phyloP scores from a whole-genome alignment of 1,139 yeast genomes.

The Geotrichum histeridarum region DNA sequence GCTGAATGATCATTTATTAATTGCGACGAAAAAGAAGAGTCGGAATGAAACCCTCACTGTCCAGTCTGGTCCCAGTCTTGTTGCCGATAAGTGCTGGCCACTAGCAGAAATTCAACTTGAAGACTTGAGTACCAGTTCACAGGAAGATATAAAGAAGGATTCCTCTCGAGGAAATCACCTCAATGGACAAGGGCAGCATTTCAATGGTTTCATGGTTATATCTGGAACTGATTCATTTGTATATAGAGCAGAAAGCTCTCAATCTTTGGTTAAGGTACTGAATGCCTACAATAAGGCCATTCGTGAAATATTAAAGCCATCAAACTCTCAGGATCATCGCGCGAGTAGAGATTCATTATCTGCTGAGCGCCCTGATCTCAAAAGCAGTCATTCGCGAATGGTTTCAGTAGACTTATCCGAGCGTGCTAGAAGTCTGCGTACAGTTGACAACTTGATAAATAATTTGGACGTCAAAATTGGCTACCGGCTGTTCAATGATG shows the following conservation, averaged over 20 bases:
- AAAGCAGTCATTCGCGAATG: constrained; percentile 10
- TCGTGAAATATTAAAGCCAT: neutral
- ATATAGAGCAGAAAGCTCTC: constrained; percentile 1
- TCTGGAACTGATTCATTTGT: constrained; percentile 6
- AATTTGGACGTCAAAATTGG: constrained; percentile 63
- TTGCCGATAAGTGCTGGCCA: constrained; percentile 79
- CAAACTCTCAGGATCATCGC: neutral
- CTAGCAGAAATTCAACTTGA: constrained; percentile 53
- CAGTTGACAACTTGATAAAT: constrained; percentile 57
- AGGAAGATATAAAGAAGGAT: neutral
- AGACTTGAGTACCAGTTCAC: constrained; percentile 32
- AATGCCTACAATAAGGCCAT: neutral
- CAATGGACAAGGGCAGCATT: constrained; percentile 34
- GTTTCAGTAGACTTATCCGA: constrained; percentile 20
- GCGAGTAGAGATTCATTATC: neutral
- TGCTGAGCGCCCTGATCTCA: constrained; percentile 3
- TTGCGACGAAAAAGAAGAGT: constrained; percentile 60
- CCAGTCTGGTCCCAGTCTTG: constrained; percentile 38
- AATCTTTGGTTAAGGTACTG: neutral
- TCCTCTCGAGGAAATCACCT: neutral
- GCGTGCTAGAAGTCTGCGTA: constrained; percentile 38
- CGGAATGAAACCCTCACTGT: constrained; percentile 23
- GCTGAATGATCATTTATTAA: constrained; percentile 67
- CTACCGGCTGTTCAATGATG: constrained; percentile 51
- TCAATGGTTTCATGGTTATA: constrained; percentile 24